phyloP scores from a whole-genome alignment of 345 rosid genomes.

The Cardamine occulta region DNA sequence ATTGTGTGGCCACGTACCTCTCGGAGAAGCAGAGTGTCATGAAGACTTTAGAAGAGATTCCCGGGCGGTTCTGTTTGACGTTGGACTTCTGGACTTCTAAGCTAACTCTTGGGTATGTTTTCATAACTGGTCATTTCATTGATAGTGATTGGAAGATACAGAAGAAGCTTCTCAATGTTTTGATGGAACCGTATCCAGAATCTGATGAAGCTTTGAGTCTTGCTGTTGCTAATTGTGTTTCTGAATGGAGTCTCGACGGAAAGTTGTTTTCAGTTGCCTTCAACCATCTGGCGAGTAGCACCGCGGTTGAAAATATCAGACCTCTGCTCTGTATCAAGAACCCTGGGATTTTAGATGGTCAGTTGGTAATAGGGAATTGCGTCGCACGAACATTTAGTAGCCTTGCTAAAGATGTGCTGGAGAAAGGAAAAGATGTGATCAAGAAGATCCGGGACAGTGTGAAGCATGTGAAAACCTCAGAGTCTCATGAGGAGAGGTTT shows the following conservation, averaged over 20 bases:
- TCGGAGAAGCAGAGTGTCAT: conserved; percentile 79
- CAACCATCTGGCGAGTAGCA: conserved; percentile 56
- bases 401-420: conserved; percentile 66
- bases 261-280: conserved; percentile 77
- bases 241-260: conserved; percentile 84
- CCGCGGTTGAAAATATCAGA: conserved; percentile 66
- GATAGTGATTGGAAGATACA: conserved; percentile 85
- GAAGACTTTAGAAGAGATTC: conserved; percentile 67
- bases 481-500: conserved; percentile 87
- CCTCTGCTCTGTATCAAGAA: conserved; percentile 70
- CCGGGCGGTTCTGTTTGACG: conserved; percentile 78
- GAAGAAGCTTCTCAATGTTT: conserved; percentile 74
- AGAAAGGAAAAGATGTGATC: conserved; percentile 56
- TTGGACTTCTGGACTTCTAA: conserved; percentile 77
- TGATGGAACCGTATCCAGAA: conserved; percentile 72
- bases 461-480: conserved; percentile 82
- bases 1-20: conserved; percentile 83
- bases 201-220: conserved; percentile 71
- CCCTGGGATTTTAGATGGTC: conserved; percentile 78
- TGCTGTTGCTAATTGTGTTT: conserved; percentile 79
- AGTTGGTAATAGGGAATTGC: conserved; percentile 71
- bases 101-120: conserved; percentile 71
- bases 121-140: conserved; percentile 76
- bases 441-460: conserved; percentile 81
- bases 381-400: conserved; percentile 60